phyloP scores from a whole-genome alignment of 225 moss, liverwort and hornwort genomes.

The Sphagnum tenellum region DNA sequence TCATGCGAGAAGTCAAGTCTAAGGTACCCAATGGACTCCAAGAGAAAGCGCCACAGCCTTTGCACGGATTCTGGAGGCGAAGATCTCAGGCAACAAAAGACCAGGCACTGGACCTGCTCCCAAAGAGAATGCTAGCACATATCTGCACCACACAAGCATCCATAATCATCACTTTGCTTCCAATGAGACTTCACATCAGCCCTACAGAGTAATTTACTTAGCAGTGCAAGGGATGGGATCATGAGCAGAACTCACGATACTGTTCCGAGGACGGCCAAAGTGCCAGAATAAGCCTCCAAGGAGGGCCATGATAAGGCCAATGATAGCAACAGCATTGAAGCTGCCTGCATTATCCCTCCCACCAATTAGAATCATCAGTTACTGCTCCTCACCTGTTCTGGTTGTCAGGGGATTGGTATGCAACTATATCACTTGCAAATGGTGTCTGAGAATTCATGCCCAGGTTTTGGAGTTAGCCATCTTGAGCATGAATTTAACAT shows the following conservation, averaged over 20 bases:
- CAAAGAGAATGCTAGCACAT: conserved; percentile 83
- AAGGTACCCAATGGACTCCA: conserved; percentile 73
- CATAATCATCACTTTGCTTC: too few relatives aligned
- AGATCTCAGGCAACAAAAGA: conserved; percentile 71
- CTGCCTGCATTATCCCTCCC: conserved; percentile 36
- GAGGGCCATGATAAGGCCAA: conserved; percentile 73
- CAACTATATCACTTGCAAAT: too few relatives aligned
- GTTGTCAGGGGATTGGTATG: too few relatives aligned
- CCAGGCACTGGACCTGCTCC: conserved; percentile 90
- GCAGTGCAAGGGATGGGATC: too few relatives aligned
- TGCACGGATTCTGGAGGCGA: conserved; percentile 59
- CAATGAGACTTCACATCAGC: too few relatives aligned
- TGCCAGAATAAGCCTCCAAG: conserved; percentile 25
- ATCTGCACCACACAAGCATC: conserved; percentile 20
- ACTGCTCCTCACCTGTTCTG: too few relatives aligned
- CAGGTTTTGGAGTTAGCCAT: too few relatives aligned
- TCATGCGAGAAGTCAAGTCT: too few relatives aligned
- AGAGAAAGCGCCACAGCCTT: conserved; percentile 81
- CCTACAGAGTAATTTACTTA: too few relatives aligned
- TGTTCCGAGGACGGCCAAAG: conserved; percentile 41
- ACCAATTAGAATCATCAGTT: background rate
- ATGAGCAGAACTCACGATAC: conserved; percentile 21
- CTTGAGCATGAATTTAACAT: too few relatives aligned
- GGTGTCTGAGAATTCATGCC: too few relatives aligned
- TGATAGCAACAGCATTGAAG: conserved; percentile 74